phyloP scores from a whole-genome alignment of 148 eudicot species.

The Amaranthus cruentus region DNA sequence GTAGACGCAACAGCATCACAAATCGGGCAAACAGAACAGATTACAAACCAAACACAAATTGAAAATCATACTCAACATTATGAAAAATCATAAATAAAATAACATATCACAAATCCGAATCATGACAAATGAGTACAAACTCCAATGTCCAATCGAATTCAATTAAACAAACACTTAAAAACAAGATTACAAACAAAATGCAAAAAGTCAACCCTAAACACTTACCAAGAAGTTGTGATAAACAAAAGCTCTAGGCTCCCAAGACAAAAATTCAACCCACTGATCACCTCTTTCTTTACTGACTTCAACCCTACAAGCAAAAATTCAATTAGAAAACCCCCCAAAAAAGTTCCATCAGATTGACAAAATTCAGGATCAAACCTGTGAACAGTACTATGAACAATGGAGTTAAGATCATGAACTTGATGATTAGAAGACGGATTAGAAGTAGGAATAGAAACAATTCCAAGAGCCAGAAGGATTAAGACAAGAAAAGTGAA shows the following conservation, averaged over 20 bases:
- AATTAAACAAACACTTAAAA: background rate
- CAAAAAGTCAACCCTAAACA: background rate
- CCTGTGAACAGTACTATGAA: conserved; percentile 46
- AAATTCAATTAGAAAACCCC: background rate
- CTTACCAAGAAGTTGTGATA: conserved; percentile 90
- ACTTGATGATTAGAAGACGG: conserved; percentile 31
- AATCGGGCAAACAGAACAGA: background rate
- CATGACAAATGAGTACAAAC: background rate
- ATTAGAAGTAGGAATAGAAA: conserved; percentile 42
- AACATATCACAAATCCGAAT: background rate
- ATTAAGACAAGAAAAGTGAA: conserved; percentile 50
- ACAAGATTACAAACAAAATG: background rate
- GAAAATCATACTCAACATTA: background rate
- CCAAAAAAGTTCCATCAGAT: background rate
- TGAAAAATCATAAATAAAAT: background rate
- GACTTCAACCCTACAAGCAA: conserved; percentile 30
- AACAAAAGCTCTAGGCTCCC: conserved; percentile 91
- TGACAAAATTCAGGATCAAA: conserved; percentile 5
- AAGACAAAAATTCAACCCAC: conserved; percentile 86
- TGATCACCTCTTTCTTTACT: conserved; percentile 49
- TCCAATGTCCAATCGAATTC: background rate
- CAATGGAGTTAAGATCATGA: conserved; percentile 61
- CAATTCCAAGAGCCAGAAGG: conserved; percentile 57
- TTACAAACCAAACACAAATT: background rate
- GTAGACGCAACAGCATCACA: background rate